Evolutionary conservation across 228 moss, liverwort and hornwort genomes (phyloP), one percentile per base, ranked within the genome.

Genomic region (Sphagnum magellanicum): DNA sequence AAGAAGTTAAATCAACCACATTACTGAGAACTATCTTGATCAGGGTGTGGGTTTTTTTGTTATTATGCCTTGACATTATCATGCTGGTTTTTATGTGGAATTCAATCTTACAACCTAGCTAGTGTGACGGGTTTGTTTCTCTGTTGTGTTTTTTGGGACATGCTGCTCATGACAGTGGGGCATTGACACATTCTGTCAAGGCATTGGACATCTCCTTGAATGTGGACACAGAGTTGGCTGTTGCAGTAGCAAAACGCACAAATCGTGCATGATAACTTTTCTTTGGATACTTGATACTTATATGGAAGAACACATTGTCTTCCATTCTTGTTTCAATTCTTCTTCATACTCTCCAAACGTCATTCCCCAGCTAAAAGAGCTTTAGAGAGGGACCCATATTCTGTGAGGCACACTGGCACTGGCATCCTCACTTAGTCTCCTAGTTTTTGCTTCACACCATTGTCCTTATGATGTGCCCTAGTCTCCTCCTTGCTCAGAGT

Each of bases 161-260:
- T 67, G 73, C 50, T 52, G 50, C n/a, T 50, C 16, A 4, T 69
- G 13, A 68, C 83, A 91, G 89, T 68, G 89, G 89, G 46, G 91
- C 89, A 8, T 81, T 91, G 81, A 91, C 91, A 12, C 91, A 91
- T 70, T 89, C 91, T 6, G 91, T 91, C 75, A 82, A 87, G 78
- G 91, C 91, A 10, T 79, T 91, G 55, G 91, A 91, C 70, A 91
- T 91, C 50, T 91, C 91, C 12, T 63, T 91, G 49, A 91, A 91
- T 65, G 81, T 91, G 70, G 84, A 88, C 69, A 79, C 82, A 8
- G 72, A 82, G 58, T 76, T 85, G 57, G 88, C 88, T 51, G 51
- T 85, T 52, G 78, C 84, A 66, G 85, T 88, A 60, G 80, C 82
- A 16, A 78, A 78, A 70, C 85, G 85, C 70, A 84, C 85, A 3